Percentiles rank a stretch among this genome's conserved stretches.
phyloP scores from a whole-genome alignment of 208 protist genomes.

The Strigomonas galati region DNA sequence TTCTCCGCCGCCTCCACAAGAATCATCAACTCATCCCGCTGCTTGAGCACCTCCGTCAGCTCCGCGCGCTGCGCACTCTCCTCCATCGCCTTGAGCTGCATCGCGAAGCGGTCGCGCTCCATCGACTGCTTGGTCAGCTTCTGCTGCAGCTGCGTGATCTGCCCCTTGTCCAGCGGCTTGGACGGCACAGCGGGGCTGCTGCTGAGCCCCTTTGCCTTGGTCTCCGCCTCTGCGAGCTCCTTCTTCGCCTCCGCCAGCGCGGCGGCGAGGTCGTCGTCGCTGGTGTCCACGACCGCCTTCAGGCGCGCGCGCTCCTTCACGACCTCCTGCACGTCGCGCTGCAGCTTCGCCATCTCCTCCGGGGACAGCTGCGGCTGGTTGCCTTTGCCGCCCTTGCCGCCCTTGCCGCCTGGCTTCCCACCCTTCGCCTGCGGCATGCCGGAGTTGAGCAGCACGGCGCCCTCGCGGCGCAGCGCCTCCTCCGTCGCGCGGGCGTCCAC shows the following conservation, averaged over 20 bases:
- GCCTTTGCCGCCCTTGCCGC: conserved; percentile 31
- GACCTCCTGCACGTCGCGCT: conserved; percentile 42
- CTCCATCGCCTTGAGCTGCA: conserved; percentile 81
- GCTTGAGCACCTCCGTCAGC: conserved; percentile 43
- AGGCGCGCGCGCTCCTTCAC: conserved; percentile 70
- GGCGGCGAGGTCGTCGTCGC: conserved; percentile 58
- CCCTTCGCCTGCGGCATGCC: conserved; percentile 20
- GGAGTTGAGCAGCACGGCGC: conserved; percentile 62
- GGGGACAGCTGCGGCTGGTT: conserved; percentile 30
- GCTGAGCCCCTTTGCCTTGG: conserved; percentile 19
- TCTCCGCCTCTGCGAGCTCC: conserved; percentile 37
- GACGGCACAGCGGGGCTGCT: conserved; percentile 15
- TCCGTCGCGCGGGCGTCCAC: conserved; percentile 60
- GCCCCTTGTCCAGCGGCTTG: conserved; percentile 45
- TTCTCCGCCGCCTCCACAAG: conserved; percentile 31
- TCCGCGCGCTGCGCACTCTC: conserved; percentile 47
- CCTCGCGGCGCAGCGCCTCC: conserved; percentile 47
- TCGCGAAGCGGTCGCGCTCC: conserved; percentile 61
- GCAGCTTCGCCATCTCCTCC: conserved; percentile 53
- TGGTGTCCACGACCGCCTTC: conserved; percentile 49
- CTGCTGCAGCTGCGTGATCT: conserved; percentile 74
- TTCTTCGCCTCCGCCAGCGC: conserved; percentile 49
- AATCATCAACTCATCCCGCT: conserved; percentile 49
- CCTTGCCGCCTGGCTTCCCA: conserved; percentile 40
- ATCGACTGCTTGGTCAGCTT: conserved; percentile 75